phyloP scores from a whole-genome alignment of 257 asterid genomes.

The Cinchona pubescens region DNA sequence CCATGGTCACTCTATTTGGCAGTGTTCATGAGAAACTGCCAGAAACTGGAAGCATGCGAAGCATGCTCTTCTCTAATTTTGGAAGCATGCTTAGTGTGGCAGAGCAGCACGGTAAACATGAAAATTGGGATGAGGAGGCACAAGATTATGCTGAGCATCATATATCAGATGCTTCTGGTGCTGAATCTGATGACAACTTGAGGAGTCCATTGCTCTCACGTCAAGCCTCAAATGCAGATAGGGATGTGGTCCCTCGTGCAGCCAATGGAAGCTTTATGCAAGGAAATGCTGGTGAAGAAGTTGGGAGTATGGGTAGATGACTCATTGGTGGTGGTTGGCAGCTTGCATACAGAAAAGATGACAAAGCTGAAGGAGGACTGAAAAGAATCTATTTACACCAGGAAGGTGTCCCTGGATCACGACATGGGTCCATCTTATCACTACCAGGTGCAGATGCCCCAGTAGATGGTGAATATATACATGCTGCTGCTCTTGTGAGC shows the following conservation, averaged over 20 bases:
- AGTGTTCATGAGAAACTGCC: constrained; percentile 84
- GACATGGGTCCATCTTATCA: constrained; percentile 73
- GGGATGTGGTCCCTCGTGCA: constrained; percentile 32
- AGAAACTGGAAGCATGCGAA: constrained; percentile 72
- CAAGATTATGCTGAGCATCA: constrained; percentile 40
- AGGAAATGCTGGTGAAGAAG: constrained; percentile 41
- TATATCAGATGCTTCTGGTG: constrained; percentile 50
- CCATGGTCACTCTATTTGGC: constrained; percentile 85
- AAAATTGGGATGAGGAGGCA: constrained; percentile 77
- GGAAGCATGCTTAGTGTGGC: constrained; percentile 78
- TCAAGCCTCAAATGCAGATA: constrained; percentile 48
- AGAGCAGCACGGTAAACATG: constrained; percentile 47
- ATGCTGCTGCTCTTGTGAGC: constrained; percentile 93
- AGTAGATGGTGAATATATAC: constrained; percentile 53
- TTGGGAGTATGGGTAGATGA: constrained; percentile 62
- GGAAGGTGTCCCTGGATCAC: constrained; percentile 59
- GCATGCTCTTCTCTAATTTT: constrained; percentile 71
- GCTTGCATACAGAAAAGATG: constrained; percentile 83
- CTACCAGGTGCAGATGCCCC: constrained; percentile 50
- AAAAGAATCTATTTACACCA: constrained; percentile 86
- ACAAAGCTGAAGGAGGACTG: constrained; percentile 53
- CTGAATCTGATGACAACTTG: constrained; percentile 66
- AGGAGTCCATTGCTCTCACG: constrained; percentile 78
- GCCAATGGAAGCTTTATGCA: constrained; percentile 26
- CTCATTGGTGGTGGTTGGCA: constrained; percentile 99